Percentiles rank a stretch among this genome's conserved stretches.
Evolutionary conservation across 1,284 basidiomycete genomes (phyloP).

Genomic region (Coriolopsis trogii): DNA sequence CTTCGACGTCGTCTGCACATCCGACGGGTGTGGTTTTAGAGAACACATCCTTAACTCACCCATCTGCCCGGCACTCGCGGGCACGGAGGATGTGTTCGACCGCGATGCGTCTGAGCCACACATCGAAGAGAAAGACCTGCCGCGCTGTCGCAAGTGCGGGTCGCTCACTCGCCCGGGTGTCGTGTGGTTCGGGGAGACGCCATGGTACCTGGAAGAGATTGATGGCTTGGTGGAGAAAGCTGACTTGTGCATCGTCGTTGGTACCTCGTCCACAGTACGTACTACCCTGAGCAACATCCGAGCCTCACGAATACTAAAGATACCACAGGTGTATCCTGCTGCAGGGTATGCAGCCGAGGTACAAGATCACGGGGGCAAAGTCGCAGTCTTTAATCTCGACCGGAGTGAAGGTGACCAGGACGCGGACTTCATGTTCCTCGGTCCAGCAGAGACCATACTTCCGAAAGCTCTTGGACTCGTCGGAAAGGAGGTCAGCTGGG

Average conservation of each 20-base stretch:
- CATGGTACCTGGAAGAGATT: constrained; percentile 47
- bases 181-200: constrained; percentile 68
- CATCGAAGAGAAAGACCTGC: constrained; percentile 50
- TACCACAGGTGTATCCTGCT: constrained; percentile 48
- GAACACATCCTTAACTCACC: constrained; percentile 48
- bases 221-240: constrained; percentile 47
- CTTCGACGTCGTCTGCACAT: constrained; percentile 58
- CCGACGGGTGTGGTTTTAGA: constrained; percentile 41
- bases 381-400: constrained; percentile 13
- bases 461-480: constrained; percentile 20
- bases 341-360: constrained; percentile 40
- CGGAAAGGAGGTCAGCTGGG: neutral
- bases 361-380: constrained; percentile 2
- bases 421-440: constrained; percentile 20
- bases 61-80: constrained; percentile 51
- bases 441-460: constrained; percentile 16
- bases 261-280: constrained; percentile 62
- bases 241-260: constrained; percentile 64
- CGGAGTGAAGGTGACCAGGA: constrained; percentile 18
- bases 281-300: too few relatives aligned
- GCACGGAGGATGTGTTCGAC: constrained; percentile 52
- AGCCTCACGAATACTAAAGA: too few relatives aligned
- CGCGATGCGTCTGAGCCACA: constrained; percentile 40
- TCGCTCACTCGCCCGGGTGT: constrained; percentile 60
- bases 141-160: constrained; percentile 53